Evolutionary conservation across 331 rosid species (phyloP).

Genomic region (Prunus yedoensis): DNA sequence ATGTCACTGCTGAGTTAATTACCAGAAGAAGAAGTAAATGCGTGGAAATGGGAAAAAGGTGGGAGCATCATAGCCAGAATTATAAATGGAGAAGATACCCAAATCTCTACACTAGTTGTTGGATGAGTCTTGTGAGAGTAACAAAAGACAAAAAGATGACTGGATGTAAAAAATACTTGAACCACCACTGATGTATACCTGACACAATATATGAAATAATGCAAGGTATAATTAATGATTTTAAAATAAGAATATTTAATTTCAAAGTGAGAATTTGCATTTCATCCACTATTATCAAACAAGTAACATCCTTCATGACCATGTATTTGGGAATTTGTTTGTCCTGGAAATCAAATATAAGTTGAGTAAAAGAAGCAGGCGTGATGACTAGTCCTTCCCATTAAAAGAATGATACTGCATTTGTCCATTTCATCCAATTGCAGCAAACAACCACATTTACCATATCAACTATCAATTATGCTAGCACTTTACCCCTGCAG

Average conservation of each 20-base stretch:
- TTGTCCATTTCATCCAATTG: too few relatives aligned
- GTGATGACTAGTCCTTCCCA: too few relatives aligned
- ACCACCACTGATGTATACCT: background rate
- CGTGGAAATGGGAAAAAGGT: background rate
- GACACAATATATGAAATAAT: background rate
- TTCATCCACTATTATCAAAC: background rate
- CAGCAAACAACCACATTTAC: too few relatives aligned
- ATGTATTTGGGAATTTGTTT: background rate
- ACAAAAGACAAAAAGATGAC: background rate
- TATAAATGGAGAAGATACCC: background rate
- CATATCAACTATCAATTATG: too few relatives aligned
- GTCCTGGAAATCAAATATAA: background rate
- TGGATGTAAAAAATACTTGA: background rate
- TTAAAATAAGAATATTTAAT: background rate
- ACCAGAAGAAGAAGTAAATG: background rate
- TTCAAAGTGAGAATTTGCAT: background rate
- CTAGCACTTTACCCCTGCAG: background rate
- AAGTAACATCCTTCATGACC: background rate
- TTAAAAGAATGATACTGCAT: too few relatives aligned
- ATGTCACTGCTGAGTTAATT: background rate
- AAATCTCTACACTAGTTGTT: background rate
- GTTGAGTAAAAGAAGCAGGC: too few relatives aligned
- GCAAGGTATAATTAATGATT: background rate
- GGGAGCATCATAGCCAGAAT: background rate
- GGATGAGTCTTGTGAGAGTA: background rate